Evolutionary conservation across 2,329 filamentous ascomycete genomes (phyloP).

Genomic region (Dactylonectria estremocensis): DNA sequence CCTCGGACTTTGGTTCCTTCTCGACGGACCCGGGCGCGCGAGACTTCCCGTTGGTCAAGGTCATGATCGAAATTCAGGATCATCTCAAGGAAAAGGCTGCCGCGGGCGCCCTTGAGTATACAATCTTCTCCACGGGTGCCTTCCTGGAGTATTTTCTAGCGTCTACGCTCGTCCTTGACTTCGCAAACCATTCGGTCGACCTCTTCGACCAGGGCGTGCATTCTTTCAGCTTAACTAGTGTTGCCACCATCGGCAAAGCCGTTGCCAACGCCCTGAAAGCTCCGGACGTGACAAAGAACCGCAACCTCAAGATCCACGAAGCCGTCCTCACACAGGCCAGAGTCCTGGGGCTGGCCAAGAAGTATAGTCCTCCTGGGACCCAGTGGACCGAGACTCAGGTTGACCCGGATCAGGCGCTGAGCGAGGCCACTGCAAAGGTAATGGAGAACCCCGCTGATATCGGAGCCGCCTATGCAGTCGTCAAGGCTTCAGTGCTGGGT

Average conservation of each 20-base stretch:
- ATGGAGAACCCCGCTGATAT: not conserved
- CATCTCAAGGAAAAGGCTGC: too few relatives aligned
- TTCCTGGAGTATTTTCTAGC: too few relatives aligned
- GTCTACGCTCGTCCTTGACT: too few relatives aligned
- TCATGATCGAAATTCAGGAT: too few relatives aligned
- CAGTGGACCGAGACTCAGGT: constrained; percentile 5
- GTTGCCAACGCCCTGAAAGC: constrained; percentile 13
- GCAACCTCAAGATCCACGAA: constrained; percentile 15
- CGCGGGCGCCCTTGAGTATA: too few relatives aligned
- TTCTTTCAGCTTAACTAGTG: constrained; percentile 17
- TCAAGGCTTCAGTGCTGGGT: constrained; percentile 12
- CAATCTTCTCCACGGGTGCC: too few relatives aligned
- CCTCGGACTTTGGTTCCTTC: too few relatives aligned
- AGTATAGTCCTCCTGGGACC: not conserved
- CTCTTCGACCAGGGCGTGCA: constrained; percentile 13
- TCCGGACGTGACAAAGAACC: constrained; percentile 21
- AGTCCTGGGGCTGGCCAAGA: constrained; percentile 17
- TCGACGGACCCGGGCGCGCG: too few relatives aligned
- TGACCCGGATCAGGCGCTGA: constrained; percentile 3
- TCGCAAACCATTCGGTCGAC: not conserved
- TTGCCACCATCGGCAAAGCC: constrained; percentile 19
- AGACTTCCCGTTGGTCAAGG: too few relatives aligned
- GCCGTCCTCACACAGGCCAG: constrained; percentile 20
- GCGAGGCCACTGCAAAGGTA: not conserved
- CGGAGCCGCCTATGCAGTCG: not conserved